Evolutionary conservation across 306 rosid genomes (phyloP), one percentile per base, ranked within the genome.

Genomic region (Vigna hirtella): DNA sequence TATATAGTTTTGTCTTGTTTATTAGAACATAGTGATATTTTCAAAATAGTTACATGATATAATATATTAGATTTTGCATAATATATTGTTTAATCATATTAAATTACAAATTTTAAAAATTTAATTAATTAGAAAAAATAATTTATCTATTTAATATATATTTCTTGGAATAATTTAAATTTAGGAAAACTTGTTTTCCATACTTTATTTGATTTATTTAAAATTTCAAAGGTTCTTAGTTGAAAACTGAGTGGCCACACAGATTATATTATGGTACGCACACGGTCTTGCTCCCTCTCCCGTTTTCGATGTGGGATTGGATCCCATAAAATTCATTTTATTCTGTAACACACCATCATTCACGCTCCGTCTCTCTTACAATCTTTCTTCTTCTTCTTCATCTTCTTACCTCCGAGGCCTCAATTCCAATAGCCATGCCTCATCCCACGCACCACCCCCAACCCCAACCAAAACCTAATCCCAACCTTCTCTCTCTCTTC

Each of bases 401-500:
- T 52, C 20, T 36, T 51, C 14, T 6, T 13, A 18, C 5, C 7
- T 34, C 30, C 64, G 7, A 55, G 24, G 11, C 3, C 14, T 61
- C 65, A 49, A 70, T 20, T 38, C 77, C 83, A 61, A 69, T 43
- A 50, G 75, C 17, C 74, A 76, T 79, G 77, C 80, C 77, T 18
- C 80, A 56, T 70, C 48, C 61, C 22, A 3, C 71, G n/a, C 9
- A 9, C 1, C 74, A 48, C 3, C 66, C 16, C 7, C 48, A 36
- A 16, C 13, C 13, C 72, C 75, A 30, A 7, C 93, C 93, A 1
- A 91, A 92, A 71, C 87, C 93, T 5, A 86, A 82, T 47, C 86
- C 90, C 0, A 87, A 65, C 43, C 53, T 92, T 59, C 90, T 95
- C 0, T 89, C 96, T 53, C 73, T 89, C 9, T 82, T 92, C 82